phyloP scores from a whole-genome alignment of 225 moss, liverwort and hornwort species.

The Pseudoscleropodium purum region DNA sequence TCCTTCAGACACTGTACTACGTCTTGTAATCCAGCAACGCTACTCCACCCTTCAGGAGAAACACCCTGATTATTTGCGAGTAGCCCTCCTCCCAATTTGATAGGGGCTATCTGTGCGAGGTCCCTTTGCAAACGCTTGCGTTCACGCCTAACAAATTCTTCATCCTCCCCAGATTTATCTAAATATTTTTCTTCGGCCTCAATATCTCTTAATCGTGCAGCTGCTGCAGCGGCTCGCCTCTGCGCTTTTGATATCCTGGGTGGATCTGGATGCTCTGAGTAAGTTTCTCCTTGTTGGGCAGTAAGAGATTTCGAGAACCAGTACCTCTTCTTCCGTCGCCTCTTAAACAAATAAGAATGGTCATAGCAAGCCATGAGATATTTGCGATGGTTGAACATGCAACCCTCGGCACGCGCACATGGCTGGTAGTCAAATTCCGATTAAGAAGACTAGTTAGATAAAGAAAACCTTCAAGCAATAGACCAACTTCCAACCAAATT shows the following conservation, averaged over 20 bases:
- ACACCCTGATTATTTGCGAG: slow-evolving; percentile 8
- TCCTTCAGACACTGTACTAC: slow-evolving; percentile 75
- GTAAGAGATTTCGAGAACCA: slow-evolving; percentile 29
- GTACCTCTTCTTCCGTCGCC: slow-evolving; percentile 46
- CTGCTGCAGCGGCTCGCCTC: slow-evolving; percentile 55
- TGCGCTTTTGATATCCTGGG: slow-evolving; percentile 53
- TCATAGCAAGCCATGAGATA: slow-evolving; percentile 80
- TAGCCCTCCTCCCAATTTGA: slow-evolving; percentile 54
- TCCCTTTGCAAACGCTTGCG: slow-evolving; percentile 74
- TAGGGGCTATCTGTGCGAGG: slow-evolving; percentile 64
- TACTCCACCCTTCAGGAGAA: slow-evolving; percentile 63
- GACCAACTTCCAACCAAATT: neutral
- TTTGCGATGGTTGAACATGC: slow-evolving; percentile 72
- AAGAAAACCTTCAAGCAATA: neutral
- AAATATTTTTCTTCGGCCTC: slow-evolving; percentile 73
- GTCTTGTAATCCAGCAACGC: slow-evolving; percentile 69
- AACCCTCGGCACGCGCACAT: slow-evolving; percentile 76
- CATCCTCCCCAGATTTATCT: slow-evolving; percentile 76
- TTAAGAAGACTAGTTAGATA: neutral
- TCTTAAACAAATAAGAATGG: slow-evolving; percentile 61
- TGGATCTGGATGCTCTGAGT: slow-evolving; percentile 14
- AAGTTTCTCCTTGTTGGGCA: slow-evolving; percentile 15
- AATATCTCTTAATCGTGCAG: slow-evolving; percentile 56
- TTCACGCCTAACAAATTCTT: slow-evolving; percentile 74
- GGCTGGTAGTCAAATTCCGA: slow-evolving; percentile 50